These are phyloP conservation scores for Ustanciosporium gigantosporum DNA, from an alignment of 1,284 basidiomycete genomes.

Conservation along the genomic window DNA sequence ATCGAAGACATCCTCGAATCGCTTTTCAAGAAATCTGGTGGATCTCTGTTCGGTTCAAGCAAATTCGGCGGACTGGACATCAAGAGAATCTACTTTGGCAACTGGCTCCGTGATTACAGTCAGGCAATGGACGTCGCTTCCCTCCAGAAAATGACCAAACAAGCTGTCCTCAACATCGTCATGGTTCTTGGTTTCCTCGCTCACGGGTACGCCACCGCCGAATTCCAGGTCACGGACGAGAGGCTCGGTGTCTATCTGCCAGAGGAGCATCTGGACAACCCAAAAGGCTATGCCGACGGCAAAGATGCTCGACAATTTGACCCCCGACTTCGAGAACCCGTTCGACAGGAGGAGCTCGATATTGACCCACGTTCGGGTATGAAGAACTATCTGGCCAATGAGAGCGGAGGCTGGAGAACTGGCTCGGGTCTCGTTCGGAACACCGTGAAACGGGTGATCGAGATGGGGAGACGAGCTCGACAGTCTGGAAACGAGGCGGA, in stretches of 20 bases:
- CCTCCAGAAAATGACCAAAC: conserved; percentile 58
- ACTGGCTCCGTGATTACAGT: conserved; percentile 52
- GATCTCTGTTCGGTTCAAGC: conserved; percentile 38
- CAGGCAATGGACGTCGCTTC: conserved; percentile 68
- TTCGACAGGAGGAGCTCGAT: conserved; percentile 78
- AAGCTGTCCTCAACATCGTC: conserved; percentile 84
- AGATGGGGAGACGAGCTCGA: conserved; percentile 67
- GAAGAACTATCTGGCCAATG: conserved; percentile 93
- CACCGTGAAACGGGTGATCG: conserved; percentile 72
- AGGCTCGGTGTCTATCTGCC: conserved; percentile 85
- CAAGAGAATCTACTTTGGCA: conserved; percentile 58
- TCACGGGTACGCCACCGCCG: conserved; percentile 67
- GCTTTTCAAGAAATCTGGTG: conserved; percentile 47
- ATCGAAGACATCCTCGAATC: conserved; percentile 51
- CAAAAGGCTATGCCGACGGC: conserved; percentile 68
- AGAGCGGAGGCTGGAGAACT: conserved; percentile 77
- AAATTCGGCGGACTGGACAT: conserved; percentile 57
- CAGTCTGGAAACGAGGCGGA: conserved; percentile 67
- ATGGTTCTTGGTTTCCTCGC: conserved; percentile 66
- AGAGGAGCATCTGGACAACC: conserved; percentile 74
- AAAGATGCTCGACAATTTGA: conserved; percentile 77
- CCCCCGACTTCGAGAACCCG: conserved; percentile 75
- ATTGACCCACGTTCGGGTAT: conserved; percentile 84
- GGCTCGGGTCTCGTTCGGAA: conserved; percentile 80
- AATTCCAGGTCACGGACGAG: conserved; percentile 88